Conservation (phyloP, 2,329 filamentous ascomycete species). For the Apiospora kogelbergensis region DNA sequence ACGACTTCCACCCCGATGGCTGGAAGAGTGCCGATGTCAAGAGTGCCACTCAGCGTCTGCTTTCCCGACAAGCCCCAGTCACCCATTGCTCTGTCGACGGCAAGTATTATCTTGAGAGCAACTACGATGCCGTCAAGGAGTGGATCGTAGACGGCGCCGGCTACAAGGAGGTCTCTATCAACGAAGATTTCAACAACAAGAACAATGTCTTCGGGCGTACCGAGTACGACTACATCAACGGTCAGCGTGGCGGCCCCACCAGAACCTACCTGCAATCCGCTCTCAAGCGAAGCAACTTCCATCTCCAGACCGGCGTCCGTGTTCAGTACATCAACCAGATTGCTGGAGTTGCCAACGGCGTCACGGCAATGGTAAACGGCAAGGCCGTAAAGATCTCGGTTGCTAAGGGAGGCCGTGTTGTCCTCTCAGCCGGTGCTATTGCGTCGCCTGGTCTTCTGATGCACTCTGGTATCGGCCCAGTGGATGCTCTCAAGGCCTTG, state of each 20-base stretch:
- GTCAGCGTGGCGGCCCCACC: slow-evolving; percentile 49
- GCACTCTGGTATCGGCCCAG: slow-evolving; percentile 38
- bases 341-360: slow-evolving; percentile 39
- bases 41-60: slow-evolving; percentile 44
- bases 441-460: slow-evolving; percentile 34
- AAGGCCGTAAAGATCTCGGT: slow-evolving; percentile 31
- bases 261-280: slow-evolving; percentile 51
- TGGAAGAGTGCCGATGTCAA: slow-evolving; percentile 52
- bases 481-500: slow-evolving; percentile 21
- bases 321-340: slow-evolving; percentile 45
- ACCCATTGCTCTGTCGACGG: slow-evolving; percentile 44
- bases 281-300: slow-evolving; percentile 40
- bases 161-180: slow-evolving; percentile 47
- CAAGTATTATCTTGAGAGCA: slow-evolving; percentile 46
- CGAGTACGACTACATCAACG: slow-evolving; percentile 46
- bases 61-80: slow-evolving; percentile 42
- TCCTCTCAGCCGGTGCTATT: slow-evolving; percentile 37
- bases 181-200: slow-evolving; percentile 45
- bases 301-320: slow-evolving; percentile 40
- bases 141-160: slow-evolving; percentile 52
- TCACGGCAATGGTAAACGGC: slow-evolving; percentile 37
- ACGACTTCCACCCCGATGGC: slow-evolving; percentile 46
- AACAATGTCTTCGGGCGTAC: slow-evolving; percentile 48
- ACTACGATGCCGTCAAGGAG: slow-evolving; percentile 44
- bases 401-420: slow-evolving; percentile 25